phyloP scores from a whole-genome alignment of 441 rosid genomes.

The Viola pubescens region DNA sequence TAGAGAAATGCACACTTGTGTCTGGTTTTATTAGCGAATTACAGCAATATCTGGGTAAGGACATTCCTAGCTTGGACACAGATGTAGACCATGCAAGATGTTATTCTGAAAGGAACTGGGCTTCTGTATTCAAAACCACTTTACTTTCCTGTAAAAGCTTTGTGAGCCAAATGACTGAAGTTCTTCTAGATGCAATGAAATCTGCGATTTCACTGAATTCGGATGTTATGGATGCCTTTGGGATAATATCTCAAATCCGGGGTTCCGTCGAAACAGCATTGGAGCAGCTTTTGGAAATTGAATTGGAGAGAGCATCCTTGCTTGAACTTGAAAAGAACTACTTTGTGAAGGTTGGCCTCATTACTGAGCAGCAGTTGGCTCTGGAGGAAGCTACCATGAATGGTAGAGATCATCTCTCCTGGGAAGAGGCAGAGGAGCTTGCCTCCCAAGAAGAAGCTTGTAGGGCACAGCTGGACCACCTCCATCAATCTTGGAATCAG shows the following conservation, averaged over 20 bases:
- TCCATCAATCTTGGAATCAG: conserved; percentile 85
- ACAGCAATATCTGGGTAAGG: conserved; percentile 40
- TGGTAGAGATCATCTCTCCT: conserved; percentile 91
- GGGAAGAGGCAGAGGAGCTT: conserved; percentile 99
- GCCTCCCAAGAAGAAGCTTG: conserved; percentile 98
- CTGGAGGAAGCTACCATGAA: conserved; percentile 86
- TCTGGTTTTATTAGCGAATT: conserved; percentile 60
- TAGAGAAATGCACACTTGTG: conserved; percentile 71
- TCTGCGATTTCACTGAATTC: conserved; percentile 66
- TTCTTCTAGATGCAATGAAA: conserved; percentile 62
- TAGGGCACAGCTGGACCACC: conserved; percentile 80
- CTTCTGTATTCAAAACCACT: conserved; percentile 50
- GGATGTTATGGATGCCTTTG: conserved; percentile 88
- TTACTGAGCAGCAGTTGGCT: conserved; percentile 83
- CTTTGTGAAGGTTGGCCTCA: conserved; percentile 77
- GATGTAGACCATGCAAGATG: conserved; percentile 28
- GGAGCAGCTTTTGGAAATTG: conserved; percentile 76
- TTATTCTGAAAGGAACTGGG: conserved; percentile 50
- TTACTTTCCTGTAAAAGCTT: conserved; percentile 56
- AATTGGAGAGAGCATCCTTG: conserved; percentile 74
- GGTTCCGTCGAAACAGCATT: conserved; percentile 79
- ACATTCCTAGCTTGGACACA: conserved; percentile 27
- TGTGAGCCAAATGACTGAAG: conserved; percentile 66
- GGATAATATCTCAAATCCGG: conserved; percentile 74
- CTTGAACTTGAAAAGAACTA: conserved; percentile 84